Conservation (phyloP, 139 green algal genomes). For the Chlorella sp. region DNA sequence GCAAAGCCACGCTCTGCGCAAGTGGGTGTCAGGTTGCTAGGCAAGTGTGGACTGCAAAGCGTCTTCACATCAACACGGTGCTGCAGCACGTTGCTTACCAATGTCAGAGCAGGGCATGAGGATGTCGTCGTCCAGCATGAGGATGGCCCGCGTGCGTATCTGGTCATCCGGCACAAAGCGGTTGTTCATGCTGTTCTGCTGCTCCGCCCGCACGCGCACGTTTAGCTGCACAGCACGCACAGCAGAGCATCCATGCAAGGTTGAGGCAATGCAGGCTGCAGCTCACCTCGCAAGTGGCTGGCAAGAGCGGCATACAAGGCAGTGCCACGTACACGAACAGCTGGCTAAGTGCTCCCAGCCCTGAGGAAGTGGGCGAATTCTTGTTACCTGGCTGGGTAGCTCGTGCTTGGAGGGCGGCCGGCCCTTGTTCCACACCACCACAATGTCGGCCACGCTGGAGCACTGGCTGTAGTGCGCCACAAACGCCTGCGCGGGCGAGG, state of each 20-base stretch:
- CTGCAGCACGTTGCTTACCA: too few relatives aligned
- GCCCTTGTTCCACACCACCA: constrained; percentile 48
- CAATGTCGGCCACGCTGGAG: constrained; percentile 33
- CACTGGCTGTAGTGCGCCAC: constrained; percentile 42
- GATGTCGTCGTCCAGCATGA: constrained; percentile 42
- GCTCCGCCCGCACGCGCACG: constrained; percentile 39
- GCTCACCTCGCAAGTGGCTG: too few relatives aligned
- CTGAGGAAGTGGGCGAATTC: too few relatives aligned
- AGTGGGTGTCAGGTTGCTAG: too few relatives aligned
- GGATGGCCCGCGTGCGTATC: constrained; percentile 22
- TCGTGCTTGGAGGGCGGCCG: constrained; percentile 15
- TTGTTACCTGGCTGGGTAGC: constrained; percentile 1
- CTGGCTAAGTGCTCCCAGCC: too few relatives aligned
- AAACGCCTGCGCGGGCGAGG: constrained; percentile 15
- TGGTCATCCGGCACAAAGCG: constrained; percentile 32
- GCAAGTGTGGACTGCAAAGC: too few relatives aligned
- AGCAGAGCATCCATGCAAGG: neutral
- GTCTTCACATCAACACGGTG: too few relatives aligned
- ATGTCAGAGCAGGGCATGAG: constrained; percentile 36
- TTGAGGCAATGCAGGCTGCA: too few relatives aligned
- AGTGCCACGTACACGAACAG: too few relatives aligned
- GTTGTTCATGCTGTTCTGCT: constrained; percentile 45
- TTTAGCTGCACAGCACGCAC: constrained; percentile 16
- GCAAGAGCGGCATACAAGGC: too few relatives aligned
- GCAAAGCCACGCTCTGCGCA: constrained; percentile 26